Base-by-base conservation (phyloP, 148 eudicot species). In the Pharnaceum exiguum region DNA sequence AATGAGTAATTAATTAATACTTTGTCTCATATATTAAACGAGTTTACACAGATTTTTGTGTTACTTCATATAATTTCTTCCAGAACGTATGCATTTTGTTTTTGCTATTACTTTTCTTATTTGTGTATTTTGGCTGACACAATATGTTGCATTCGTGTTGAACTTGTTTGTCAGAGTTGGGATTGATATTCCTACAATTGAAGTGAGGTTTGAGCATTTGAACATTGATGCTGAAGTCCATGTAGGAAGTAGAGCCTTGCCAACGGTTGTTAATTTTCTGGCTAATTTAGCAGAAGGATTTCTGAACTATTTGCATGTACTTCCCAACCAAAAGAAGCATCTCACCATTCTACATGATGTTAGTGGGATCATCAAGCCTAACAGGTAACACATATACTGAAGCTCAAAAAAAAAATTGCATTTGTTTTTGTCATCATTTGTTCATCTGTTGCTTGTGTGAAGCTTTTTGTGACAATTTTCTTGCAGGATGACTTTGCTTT, bases 181-280 rank as follows among this genome's bases (percentile, higher is more conserved):
- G 29, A 73, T 83, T 49, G 83, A 76, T 16, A 42, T 81, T 44
- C 90, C 90, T 0, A 83, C 81, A 2, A 77, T 87, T 25, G 90
- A 83, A 74, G 95, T 87, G 33, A 72, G 81, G 26, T 87, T 42
- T 32, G 82, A 87, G 71, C 76, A 81, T 44, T 55, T 87, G 17
- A 79, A 73, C 22, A 40, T 83, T 6, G 90, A 81, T 36, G 84
- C 87, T 3, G 81, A 83, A 62, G 81, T 75, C 13, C 35, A 63
- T 54, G 76, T 71, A 9, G 95, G 87, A 11, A 55, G 87, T 38
- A 72, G 90, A 69, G 85, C 85, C 38, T 56, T 86, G 65, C 82
- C 89, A 0, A 69, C 82, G n/a, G 66, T 81, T 22, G 11, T 78
- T 27, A 87, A 83, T 55, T 86, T 79, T 55, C 18, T 45, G 16